Evolutionary conservation across 768 basidiomycete genomes (phyloP).

Genomic region (Termitomyces titanicus): DNA sequence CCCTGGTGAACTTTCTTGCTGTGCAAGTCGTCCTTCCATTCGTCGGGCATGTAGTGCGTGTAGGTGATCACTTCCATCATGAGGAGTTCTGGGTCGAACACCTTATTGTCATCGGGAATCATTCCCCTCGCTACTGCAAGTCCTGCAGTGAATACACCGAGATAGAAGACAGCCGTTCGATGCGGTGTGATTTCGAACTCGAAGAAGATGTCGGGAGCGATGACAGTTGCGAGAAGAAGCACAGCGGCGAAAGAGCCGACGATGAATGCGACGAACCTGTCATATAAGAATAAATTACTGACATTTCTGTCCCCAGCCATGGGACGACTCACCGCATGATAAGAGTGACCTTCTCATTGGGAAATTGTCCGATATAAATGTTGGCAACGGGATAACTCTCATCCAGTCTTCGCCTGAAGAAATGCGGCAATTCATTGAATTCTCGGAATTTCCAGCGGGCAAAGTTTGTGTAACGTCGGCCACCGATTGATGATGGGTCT

Average conservation of each 20-base stretch:
- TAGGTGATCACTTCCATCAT: constrained; percentile 91
- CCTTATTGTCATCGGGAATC: constrained; percentile 91
- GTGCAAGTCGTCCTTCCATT: constrained; percentile 88
- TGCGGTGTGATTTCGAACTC: constrained; percentile 95
- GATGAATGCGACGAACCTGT: constrained; percentile 92
- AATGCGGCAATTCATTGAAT: constrained; percentile 96
- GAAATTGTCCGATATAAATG: constrained; percentile 97
- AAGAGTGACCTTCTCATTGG: constrained; percentile 88
- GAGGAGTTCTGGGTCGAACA: constrained; percentile 91
- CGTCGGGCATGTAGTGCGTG: constrained; percentile 94
- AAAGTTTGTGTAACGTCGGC: constrained; percentile 88
- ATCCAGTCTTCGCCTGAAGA: constrained; percentile 82
- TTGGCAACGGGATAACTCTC: constrained; percentile 87
- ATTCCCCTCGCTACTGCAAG: constrained; percentile 90
- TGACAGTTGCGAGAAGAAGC: constrained; percentile 83
- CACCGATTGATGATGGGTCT: constrained; percentile 92
- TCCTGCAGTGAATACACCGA: constrained; percentile 82
- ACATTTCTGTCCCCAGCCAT: background rate
- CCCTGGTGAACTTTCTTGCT: constrained; percentile 89
- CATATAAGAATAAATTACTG: background rate
- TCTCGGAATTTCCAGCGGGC: constrained; percentile 99
- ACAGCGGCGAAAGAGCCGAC: constrained; percentile 97
- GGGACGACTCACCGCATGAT: constrained; percentile 73
- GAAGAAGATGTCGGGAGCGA: constrained; percentile 91
- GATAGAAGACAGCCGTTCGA: constrained; percentile 91